Evolutionary conservation across 2,329 filamentous ascomycete genomes (phyloP).

Genomic region (Scytalidium lignicola): DNA sequence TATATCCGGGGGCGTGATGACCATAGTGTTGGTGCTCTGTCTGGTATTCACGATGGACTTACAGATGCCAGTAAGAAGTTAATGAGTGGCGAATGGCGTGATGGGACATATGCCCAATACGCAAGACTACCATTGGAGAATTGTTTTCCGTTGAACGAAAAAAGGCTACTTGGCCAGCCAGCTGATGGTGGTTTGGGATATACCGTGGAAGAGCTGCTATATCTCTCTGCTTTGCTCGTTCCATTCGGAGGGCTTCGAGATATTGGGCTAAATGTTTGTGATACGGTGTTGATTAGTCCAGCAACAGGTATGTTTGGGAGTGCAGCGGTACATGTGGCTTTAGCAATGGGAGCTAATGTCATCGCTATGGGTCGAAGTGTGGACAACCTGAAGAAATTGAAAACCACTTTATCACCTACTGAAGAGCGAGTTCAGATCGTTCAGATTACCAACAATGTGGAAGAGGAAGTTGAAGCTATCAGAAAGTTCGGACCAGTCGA

Average conservation of each 20-base stretch:
- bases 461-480: constrained; percentile 13
- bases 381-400: constrained; percentile 30
- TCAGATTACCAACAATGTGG: constrained; percentile 35
- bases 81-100: constrained; percentile 28
- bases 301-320: constrained; percentile 42
- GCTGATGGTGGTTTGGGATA: constrained; percentile 32
- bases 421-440: constrained; percentile 33
- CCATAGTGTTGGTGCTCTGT: constrained; percentile 21
- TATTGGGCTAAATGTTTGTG: constrained; percentile 37
- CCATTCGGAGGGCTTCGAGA: constrained; percentile 40
- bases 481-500: constrained; percentile 31
- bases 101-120: constrained; percentile 30
- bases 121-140: constrained; percentile 32
- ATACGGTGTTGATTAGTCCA: constrained; percentile 40
- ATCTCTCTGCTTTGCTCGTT: constrained; percentile 30
- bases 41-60: constrained; percentile 26
- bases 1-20: constrained; percentile 32
- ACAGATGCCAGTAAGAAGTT: constrained; percentile 22
- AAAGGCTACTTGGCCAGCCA: constrained; percentile 16
- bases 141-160: constrained; percentile 28
- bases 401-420: constrained; percentile 9
- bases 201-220: constrained; percentile 31
- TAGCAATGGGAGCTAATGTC: constrained; percentile 44
- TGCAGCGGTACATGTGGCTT: constrained; percentile 36
- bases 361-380: constrained; percentile 44